Conservation (phyloP, 352 stramenopile genomes). For the Globisporangium cystogenes region DNA sequence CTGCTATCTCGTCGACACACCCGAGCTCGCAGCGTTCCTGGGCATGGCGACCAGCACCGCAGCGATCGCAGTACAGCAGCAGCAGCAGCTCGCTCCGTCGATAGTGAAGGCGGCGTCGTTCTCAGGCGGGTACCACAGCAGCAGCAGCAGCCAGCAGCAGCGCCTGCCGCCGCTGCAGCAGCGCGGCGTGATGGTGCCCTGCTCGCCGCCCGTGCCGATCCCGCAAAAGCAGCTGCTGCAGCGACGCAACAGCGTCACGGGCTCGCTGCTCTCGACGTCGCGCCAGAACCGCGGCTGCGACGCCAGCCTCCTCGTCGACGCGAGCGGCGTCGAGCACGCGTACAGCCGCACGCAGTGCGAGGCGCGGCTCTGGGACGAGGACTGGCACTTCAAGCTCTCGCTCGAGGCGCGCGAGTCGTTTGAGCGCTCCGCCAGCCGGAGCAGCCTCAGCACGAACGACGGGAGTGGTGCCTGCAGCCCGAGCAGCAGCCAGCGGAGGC, state of each 20-base stretch:
- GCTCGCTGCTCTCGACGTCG: constrained; percentile 6
- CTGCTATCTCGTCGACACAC: constrained; percentile 10
- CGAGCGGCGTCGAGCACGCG: constrained; percentile 6
- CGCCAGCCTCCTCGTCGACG: not conserved
- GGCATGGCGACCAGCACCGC: not conserved
- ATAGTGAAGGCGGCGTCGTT: constrained; percentile 12
- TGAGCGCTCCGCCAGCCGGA: constrained; percentile 18
- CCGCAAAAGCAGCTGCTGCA: constrained; percentile 10
- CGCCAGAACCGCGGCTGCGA: not conserved
- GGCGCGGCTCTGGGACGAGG: constrained; percentile 49
- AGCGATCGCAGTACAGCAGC: not conserved
- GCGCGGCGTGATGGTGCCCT: constrained; percentile 6
- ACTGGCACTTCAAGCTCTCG: constrained; percentile 73
- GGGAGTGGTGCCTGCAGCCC: constrained; percentile 4
- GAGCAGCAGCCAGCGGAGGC: not conserved
- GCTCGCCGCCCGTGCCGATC: constrained; percentile 19
- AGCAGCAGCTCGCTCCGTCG: not conserved
- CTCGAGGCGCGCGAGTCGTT: constrained; percentile 63
- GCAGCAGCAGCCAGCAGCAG: not conserved
- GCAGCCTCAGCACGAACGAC: constrained; percentile 6
- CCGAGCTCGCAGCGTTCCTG: constrained; percentile 13
- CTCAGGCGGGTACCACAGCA: constrained; percentile 2
- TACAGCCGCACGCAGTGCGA: constrained; percentile 45
- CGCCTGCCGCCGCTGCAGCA: not conserved
- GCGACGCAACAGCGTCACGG: constrained; percentile 13